These are phyloP conservation scores for Vanrija sp. DNA, from an alignment of 1,284 basidiomycete genomes.

Conservation along the genomic window DNA sequence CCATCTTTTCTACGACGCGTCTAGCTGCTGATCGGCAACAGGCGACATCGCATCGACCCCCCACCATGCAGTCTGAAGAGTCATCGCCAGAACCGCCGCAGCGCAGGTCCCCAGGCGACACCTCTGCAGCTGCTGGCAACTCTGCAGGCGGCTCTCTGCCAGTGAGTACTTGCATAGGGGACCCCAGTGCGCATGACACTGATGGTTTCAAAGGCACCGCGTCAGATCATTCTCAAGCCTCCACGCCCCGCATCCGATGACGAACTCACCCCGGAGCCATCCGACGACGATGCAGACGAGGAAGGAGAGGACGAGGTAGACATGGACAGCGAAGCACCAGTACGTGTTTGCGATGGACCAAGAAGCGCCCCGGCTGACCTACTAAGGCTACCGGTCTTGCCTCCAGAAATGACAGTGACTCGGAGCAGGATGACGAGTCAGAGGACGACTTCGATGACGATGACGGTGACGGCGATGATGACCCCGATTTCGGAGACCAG, in stretches of 20 bases:
- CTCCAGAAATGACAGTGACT: constrained; percentile 14
- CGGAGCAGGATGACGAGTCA: constrained; percentile 23
- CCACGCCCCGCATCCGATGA: constrained; percentile 11
- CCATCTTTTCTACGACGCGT: too few species aligned
- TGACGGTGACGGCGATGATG: constrained; percentile 31
- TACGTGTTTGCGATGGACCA: not conserved
- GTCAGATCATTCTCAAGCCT: constrained; percentile 14
- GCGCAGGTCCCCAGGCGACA: not conserved
- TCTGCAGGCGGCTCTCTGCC: not conserved
- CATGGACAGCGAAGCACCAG: constrained; percentile 15
- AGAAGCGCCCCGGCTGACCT: not conserved
- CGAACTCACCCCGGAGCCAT: constrained; percentile 19
- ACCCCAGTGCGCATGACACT: too few species aligned
- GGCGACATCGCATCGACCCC: too few species aligned
- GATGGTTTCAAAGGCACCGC: not conserved
- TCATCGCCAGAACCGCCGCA: constrained; percentile 5
- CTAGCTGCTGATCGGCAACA: too few species aligned
- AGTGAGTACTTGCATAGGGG: not conserved
- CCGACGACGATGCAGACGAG: constrained; percentile 27
- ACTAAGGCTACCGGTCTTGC: not conserved
- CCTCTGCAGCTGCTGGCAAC: not conserved
- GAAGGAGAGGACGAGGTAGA: constrained; percentile 33
- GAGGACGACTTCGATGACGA: constrained; percentile 30
- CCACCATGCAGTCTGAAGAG: constrained; percentile 8
- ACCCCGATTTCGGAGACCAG: constrained; percentile 34